Conservation (phyloP, 2,329 filamentous ascomycete species). For the Stagonosporopsis tanaceti region DNA sequence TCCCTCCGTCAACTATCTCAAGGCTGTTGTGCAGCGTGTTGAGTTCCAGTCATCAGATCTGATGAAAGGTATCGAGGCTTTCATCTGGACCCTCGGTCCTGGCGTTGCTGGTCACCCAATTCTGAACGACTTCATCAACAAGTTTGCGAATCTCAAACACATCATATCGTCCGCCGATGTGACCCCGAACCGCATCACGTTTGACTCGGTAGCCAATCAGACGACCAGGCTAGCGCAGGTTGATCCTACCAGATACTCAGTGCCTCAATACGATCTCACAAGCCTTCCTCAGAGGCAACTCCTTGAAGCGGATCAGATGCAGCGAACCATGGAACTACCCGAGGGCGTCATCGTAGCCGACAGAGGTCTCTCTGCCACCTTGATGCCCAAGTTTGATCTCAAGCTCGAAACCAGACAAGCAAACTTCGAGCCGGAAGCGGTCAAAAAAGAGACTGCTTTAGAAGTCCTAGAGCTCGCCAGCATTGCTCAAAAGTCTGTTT, state of each 20-base stretch:
- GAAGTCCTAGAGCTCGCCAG: constrained; percentile 64
- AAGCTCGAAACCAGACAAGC: constrained; percentile 33
- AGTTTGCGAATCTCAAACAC: constrained; percentile 71
- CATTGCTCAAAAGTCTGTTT: constrained; percentile 49
- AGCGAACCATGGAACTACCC: constrained; percentile 37
- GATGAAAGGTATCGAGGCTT: constrained; percentile 70
- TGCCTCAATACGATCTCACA: constrained; percentile 72
- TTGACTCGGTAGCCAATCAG: constrained; percentile 72
- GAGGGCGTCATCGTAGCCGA: constrained; percentile 43
- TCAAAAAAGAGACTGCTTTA: constrained; percentile 52
- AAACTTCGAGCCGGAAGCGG: constrained; percentile 58
- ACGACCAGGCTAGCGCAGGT: constrained; percentile 75
- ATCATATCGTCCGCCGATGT: constrained; percentile 77
- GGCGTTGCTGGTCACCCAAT: constrained; percentile 69
- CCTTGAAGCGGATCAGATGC: neutral
- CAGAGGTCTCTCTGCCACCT: constrained; percentile 53
- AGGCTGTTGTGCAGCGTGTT: constrained; percentile 70
- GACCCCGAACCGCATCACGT: constrained; percentile 76
- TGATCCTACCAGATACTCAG: constrained; percentile 75
- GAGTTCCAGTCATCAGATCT: constrained; percentile 75
- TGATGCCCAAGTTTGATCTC: constrained; percentile 56
- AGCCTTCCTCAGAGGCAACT: constrained; percentile 43
- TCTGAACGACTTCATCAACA: constrained; percentile 74
- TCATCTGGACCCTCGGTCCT: constrained; percentile 84
- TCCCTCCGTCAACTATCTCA: constrained; percentile 74